Evolutionary conservation across 306 rosid genomes (phyloP).

Genomic region (Trifolium fragiferum): DNA sequence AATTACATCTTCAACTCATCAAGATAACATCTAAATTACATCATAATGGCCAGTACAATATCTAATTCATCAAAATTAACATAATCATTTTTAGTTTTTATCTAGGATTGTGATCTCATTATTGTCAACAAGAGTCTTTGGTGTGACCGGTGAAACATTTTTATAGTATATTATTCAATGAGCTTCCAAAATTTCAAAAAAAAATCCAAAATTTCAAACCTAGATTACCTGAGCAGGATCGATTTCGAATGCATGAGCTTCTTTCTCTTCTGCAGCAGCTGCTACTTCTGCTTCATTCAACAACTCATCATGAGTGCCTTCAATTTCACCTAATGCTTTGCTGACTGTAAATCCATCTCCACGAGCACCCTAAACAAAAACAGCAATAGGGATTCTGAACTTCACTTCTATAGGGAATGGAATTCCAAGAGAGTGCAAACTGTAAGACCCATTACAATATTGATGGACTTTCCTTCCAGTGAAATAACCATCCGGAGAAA

Average conservation of each 20-base stretch:
- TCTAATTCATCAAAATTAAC: no score
- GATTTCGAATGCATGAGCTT: slow-evolving; percentile 85
- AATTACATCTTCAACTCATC: no score
- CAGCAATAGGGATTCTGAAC: slow-evolving; percentile 22
- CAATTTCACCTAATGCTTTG: slow-evolving; percentile 83
- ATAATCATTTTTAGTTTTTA: no score
- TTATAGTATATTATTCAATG: no score
- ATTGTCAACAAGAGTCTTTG: no score
- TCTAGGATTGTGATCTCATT: no score
- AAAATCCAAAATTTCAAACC: slow-evolving; percentile 29
- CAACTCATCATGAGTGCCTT: slow-evolving; percentile 70
- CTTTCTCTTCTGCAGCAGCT: slow-evolving; percentile 90
- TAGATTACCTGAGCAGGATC: slow-evolving; percentile 78
- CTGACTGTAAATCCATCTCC: slow-evolving; percentile 89
- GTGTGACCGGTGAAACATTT: no score
- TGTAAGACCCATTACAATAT: neutral
- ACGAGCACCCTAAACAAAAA: slow-evolving; percentile 54
- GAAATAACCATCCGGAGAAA: no score
- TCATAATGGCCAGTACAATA: no score
- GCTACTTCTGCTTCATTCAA: slow-evolving; percentile 86
- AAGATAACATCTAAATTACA: no score
- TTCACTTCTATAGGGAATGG: slow-evolving; percentile 4
- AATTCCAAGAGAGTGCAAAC: slow-evolving; percentile 27
- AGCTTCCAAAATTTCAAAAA: slow-evolving; percentile 29
- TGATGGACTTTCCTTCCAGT: neutral